Conservation (phyloP, 1,284 basidiomycete species). For the Coniferiporia weirii region DNA sequence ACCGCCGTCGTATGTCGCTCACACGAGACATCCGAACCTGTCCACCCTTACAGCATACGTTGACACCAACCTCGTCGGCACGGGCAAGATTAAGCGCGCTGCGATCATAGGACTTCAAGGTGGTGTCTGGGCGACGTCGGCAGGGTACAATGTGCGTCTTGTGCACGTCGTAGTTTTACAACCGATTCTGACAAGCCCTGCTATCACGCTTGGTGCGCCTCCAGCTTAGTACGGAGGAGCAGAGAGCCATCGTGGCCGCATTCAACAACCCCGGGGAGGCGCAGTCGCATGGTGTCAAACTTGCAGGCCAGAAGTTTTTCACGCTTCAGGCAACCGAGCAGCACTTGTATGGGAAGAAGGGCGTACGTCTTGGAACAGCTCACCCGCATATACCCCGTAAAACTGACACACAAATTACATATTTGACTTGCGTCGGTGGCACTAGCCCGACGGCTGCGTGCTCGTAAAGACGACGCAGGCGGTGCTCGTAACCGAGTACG, state of each 20-base stretch:
- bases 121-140: conserved; percentile 81
- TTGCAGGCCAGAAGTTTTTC: conserved; percentile 81
- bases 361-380: conserved; percentile 46
- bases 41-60: conserved; percentile 65
- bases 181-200: neutral
- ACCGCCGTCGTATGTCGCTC: neutral
- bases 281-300: conserved; percentile 60
- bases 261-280: conserved; percentile 44
- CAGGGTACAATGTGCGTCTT: conserved; percentile 68
- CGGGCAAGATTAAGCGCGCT: conserved; percentile 69
- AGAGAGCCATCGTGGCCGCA: conserved; percentile 57
- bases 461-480: conserved; percentile 88
- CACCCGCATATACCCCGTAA: neutral
- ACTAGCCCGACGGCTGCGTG: conserved; percentile 74
- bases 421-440: conserved; percentile 4
- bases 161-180: neutral
- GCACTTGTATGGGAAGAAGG: conserved; percentile 79
- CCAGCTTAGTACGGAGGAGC: conserved; percentile 74
- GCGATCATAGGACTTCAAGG: conserved; percentile 85
- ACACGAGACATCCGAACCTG: neutral
- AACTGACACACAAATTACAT: conserved; percentile 10
- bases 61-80: conserved; percentile 80
- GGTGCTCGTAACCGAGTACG: conserved; percentile 79
- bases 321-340: conserved; percentile 53
- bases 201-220: neutral